These are phyloP conservation scores for Thraustochytrium striatum DNA, from an alignment of 352 stramenopile genomes.

Conservation along the genomic window DNA sequence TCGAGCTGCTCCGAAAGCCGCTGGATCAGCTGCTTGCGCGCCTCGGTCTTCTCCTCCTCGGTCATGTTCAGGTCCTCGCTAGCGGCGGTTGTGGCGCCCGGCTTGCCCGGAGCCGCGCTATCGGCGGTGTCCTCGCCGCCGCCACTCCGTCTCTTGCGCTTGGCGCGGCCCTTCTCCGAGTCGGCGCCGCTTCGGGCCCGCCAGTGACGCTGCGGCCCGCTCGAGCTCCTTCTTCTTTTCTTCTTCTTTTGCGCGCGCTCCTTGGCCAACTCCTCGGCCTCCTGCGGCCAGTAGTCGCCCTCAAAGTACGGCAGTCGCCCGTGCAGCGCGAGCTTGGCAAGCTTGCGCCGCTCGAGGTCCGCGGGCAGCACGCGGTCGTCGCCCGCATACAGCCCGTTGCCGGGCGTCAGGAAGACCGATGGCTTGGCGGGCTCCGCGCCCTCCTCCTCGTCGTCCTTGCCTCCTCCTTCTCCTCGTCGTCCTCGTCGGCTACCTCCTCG, in stretches of 20 bases:
- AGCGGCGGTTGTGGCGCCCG: conserved; percentile 62
- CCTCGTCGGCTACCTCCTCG: neutral
- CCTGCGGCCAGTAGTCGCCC: conserved; percentile 95
- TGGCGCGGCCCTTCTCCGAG: neutral
- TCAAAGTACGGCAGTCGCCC: conserved; percentile 92
- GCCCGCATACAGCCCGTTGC: conserved; percentile 6
- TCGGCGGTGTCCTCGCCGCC: conserved; percentile 52
- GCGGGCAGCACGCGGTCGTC: conserved; percentile 27
- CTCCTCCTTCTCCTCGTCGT: conserved; percentile 34
- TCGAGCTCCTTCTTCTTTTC: conserved; percentile 62
- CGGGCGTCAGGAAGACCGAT: conserved; percentile 9
- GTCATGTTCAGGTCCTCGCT: conserved; percentile 58
- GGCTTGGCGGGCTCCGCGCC: neutral
- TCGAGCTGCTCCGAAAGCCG: conserved; percentile 94
- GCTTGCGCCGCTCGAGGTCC: conserved; percentile 38
- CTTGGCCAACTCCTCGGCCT: conserved; percentile 98
- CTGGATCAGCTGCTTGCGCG: conserved; percentile 90
- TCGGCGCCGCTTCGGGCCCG: too few species aligned
- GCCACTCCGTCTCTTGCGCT: conserved; percentile 53
- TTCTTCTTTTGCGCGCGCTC: conserved; percentile 87
- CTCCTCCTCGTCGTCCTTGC: conserved; percentile 26
- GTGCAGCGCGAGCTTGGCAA: conserved; percentile 2
- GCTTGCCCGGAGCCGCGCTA: neutral
- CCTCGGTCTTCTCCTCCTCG: conserved; percentile 67
- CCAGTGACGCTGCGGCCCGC: conserved; percentile 39